Evolutionary conservation across 176 grass and related monocot species (phyloP).

Genomic region (Melocanna baccifera): DNA sequence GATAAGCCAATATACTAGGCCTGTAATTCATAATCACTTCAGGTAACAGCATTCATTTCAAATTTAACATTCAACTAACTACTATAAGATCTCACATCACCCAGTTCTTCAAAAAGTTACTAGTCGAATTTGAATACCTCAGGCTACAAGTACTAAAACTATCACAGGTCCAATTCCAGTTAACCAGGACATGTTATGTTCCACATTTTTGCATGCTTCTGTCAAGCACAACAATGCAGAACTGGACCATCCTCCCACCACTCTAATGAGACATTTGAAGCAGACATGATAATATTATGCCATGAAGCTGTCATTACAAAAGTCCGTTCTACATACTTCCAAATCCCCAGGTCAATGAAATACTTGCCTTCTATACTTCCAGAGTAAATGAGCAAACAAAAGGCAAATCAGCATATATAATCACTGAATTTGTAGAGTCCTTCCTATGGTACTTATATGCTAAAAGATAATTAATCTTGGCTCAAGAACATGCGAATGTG

Average conservation of each 20-base stretch:
- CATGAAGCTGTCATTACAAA: not conserved
- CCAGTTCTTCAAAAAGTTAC: constrained; percentile 5
- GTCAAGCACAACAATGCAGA: constrained; percentile 1
- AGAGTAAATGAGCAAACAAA: constrained; percentile 3
- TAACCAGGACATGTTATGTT: not conserved
- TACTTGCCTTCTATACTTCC: not conserved
- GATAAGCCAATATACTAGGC: constrained; percentile 70
- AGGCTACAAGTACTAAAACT: constrained; percentile 5
- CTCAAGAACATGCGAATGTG: not conserved
- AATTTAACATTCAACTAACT: not conserved
- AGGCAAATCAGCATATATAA: not conserved
- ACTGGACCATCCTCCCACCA: not conserved
- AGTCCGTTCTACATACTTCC: not conserved
- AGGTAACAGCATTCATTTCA: constrained; percentile 17
- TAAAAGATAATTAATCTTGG: not conserved
- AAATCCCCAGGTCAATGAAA: not conserved
- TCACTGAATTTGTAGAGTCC: not conserved
- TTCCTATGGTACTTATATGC: not conserved
- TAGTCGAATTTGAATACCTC: not conserved
- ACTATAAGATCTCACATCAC: not conserved
- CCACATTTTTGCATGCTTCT: constrained; percentile 3
- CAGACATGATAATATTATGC: not conserved
- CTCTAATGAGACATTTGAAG: constrained; percentile 1
- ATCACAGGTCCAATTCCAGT: not conserved
- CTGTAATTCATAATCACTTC: constrained; percentile 43